These are phyloP conservation scores for Corchorus capsularis DNA, from an alignment of 345 rosid species.

Conservation along the genomic window DNA sequence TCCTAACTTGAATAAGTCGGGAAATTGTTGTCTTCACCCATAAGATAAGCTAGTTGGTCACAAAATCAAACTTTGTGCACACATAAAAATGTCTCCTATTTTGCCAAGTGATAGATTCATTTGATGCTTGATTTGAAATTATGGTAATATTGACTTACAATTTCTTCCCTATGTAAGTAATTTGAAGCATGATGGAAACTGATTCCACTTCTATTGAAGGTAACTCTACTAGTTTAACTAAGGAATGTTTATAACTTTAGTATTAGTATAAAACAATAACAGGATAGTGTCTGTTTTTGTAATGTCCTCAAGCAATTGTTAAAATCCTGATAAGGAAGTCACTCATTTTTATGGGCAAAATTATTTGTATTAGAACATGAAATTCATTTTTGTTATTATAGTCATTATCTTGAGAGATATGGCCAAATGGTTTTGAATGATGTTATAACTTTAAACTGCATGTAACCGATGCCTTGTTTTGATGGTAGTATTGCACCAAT, in stretches of 20 bases:
- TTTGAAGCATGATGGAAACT: neutral
- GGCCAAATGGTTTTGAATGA: neutral
- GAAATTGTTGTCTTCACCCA: slow-evolving; percentile 1
- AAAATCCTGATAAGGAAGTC: neutral
- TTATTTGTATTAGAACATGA: too few relatives aligned
- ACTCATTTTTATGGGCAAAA: too few relatives aligned
- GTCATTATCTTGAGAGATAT: too few relatives aligned
- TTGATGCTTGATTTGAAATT: neutral
- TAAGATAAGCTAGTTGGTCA: neutral
- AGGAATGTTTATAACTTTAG: neutral
- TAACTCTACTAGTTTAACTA: neutral
- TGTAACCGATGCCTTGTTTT: neutral
- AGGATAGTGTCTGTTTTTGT: neutral
- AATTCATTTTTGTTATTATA: too few relatives aligned
- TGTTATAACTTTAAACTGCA: neutral
- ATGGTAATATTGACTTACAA: neutral
- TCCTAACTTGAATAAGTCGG: slow-evolving; percentile 12
- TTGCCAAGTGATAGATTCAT: neutral
- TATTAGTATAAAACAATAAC: neutral
- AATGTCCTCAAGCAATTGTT: neutral
- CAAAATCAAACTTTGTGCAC: neutral
- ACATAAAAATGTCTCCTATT: neutral
- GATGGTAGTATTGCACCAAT: neutral
- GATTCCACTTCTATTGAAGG: neutral
- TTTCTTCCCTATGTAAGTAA: neutral